Evolutionary conservation across 2,329 filamentous ascomycete genomes (phyloP).

Genomic region (Apiospora sp.): DNA sequence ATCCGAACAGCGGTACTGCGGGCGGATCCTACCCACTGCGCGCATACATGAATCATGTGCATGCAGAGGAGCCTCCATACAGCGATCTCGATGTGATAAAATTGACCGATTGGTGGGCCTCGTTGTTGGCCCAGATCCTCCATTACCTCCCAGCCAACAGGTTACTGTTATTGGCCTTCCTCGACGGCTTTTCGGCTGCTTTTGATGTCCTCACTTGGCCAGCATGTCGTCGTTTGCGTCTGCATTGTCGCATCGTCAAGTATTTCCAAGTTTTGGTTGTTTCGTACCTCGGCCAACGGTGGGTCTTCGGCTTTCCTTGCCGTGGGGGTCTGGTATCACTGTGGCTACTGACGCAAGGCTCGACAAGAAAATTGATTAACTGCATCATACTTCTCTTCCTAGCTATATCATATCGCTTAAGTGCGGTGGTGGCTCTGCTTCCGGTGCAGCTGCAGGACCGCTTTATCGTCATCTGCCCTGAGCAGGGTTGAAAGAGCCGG

Average conservation of each 20-base stretch:
- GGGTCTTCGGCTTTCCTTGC: not conserved
- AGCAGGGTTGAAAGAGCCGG: not conserved
- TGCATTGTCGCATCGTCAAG: conserved; percentile 10
- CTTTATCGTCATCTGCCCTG: not conserved
- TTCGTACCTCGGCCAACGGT: not conserved
- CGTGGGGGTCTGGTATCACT: not conserved
- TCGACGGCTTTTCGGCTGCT: not conserved
- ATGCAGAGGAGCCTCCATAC: conserved; percentile 10
- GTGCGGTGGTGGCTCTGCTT: not conserved
- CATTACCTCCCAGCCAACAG: not conserved
- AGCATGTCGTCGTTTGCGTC: not conserved
- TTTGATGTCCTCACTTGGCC: not conserved
- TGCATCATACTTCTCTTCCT: not conserved
- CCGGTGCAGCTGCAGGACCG: not conserved
- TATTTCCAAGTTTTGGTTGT: not conserved
- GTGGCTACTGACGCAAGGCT: not conserved
- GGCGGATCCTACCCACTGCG: conserved; percentile 12
- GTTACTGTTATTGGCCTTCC: not conserved
- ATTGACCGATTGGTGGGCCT: conserved; percentile 1
- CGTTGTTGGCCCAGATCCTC: not conserved
- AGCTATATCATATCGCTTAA: not conserved
- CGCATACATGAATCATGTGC: conserved; percentile 1
- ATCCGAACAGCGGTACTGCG: not conserved
- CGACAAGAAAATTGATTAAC: not conserved
- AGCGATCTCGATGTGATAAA: not conserved